Evolutionary conservation across 768 basidiomycete species (phyloP), one percentile per base, ranked within the genome.

Genomic region (Phylloporus arenicola): DNA sequence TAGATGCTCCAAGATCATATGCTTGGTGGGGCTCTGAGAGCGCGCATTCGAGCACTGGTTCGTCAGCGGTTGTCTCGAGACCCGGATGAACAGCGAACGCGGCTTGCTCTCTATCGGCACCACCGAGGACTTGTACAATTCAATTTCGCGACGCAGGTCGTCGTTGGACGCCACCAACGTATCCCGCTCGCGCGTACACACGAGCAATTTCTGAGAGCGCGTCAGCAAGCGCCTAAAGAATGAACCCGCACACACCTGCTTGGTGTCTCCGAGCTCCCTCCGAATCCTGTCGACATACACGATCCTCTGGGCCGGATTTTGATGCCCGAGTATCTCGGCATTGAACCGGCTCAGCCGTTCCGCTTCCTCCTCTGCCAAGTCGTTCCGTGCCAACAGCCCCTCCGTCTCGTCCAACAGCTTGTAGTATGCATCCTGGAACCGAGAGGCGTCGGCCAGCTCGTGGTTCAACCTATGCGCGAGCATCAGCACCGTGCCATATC

Each of bases 261-360:
- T 92, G 6, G 79, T 75, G 48, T 90, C 83, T 3, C 88, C 81
- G 43, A 94, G 70, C 63, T 95, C 92, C 49, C 77, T 72, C 31
- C 92, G 77, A 46, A 96, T 81, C 47, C 83, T 77, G 51, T 94
- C 93, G 14, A 96, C 82, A 57, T 95, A 94, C 64, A 83, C 74
- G 59, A 96, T 92, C 52, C 83, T 80, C 67, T 95, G 92, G 2
- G 82, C 81, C 9, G 88, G 87, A 61, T 94, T 93, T 30, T 78
- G 76, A 62, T 94, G 92, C 0, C 89, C 82, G 16, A 92, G 70
- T 51, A 95, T 86, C 63, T 92, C 83, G 1, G 89, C 87, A 55
- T 94, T 94, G 70, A 91, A 86, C 59, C 75, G 77, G 56, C 86
- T 83, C 38, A 95, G 75, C n/a, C 75, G 72, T 34, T 78, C 73